These are phyloP conservation scores for Pyrenopolyporus hunteri DNA, from an alignment of 495 filamentous ascomycete genomes.

Conservation along the genomic window DNA sequence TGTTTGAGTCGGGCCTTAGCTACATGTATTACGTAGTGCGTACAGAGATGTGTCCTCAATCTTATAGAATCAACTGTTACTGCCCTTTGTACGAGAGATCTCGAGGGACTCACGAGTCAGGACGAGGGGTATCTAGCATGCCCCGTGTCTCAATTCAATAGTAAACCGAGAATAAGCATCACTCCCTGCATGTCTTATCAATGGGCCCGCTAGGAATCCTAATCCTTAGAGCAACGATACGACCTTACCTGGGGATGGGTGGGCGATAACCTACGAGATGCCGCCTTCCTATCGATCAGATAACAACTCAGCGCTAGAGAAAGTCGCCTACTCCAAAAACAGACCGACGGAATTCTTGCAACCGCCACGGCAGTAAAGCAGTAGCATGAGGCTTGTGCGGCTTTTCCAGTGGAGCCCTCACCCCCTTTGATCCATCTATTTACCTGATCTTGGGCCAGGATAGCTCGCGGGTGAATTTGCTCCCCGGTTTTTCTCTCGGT, in stretches of 20 bases:
- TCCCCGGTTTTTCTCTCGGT: constrained; percentile 34
- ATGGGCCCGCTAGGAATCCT: constrained; percentile 7
- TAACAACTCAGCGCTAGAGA: neutral
- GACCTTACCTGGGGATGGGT: neutral
- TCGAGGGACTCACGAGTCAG: constrained; percentile 19
- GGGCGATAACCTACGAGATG: neutral
- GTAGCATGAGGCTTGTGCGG: constrained; percentile 12
- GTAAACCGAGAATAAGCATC: constrained; percentile 12
- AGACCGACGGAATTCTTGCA: constrained; percentile 19
- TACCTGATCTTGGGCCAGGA: constrained; percentile 27
- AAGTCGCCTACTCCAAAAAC: constrained; percentile 3
- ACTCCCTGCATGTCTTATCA: constrained; percentile 20
- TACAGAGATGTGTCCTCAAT: constrained; percentile 12
- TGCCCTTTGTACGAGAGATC: neutral
- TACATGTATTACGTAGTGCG: constrained; percentile 19
- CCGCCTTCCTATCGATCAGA: constrained; percentile 2
- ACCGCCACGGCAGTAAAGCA: constrained; percentile 10
- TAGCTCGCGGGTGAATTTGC: constrained; percentile 22
- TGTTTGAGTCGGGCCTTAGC: constrained; percentile 36
- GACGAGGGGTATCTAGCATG: constrained; percentile 10
- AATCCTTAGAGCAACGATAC: constrained; percentile 4
- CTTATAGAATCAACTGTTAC: constrained; percentile 4
- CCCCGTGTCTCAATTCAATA: constrained; percentile 15
- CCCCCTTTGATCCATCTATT: constrained; percentile 19
- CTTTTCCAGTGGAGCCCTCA: constrained; percentile 28